Evolutionary conservation across 2,329 filamentous ascomycete genomes (phyloP).

Genomic region (Paecilomyces formosus): DNA sequence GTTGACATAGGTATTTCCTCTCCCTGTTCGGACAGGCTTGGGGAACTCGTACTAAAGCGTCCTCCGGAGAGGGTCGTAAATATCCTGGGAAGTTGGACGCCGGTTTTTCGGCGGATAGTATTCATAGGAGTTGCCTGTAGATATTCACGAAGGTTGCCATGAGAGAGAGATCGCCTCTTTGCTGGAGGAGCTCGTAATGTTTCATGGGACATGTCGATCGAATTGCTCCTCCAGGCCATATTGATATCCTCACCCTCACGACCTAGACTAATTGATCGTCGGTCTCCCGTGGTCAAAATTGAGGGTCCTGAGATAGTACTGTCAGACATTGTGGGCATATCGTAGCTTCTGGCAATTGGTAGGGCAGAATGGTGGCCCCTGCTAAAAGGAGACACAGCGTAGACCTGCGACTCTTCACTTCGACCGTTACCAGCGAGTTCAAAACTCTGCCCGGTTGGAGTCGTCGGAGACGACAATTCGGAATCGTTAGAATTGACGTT

Average conservation of each 20-base stretch:
- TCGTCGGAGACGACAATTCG: neutral
- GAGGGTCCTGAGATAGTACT: neutral
- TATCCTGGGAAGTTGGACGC: constrained; percentile 13
- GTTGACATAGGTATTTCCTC: neutral
- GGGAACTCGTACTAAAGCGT: neutral
- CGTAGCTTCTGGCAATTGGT: neutral
- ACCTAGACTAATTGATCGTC: neutral
- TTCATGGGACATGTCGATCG: constrained; percentile 10
- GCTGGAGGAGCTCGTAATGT: constrained; percentile 6
- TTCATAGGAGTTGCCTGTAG: neutral
- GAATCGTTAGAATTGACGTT: neutral
- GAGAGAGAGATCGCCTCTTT: constrained; percentile 9
- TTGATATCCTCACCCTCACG: neutral
- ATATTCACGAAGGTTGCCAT: constrained; percentile 6
- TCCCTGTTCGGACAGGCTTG: neutral
- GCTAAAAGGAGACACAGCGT: neutral
- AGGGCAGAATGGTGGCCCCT: neutral
- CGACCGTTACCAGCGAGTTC: neutral
- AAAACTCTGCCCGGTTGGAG: constrained; percentile 1
- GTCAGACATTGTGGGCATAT: neutral
- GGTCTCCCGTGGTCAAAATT: neutral
- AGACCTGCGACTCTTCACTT: neutral
- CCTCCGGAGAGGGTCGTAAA: constrained; percentile 8
- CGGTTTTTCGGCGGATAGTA: constrained; percentile 11
- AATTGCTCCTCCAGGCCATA: constrained; percentile 5